Percentiles rank a stretch among this genome's conserved stretches.
Conservation (phyloP, 2,329 filamentous ascomycete genomes). For the Lachnellula cervina region DNA sequence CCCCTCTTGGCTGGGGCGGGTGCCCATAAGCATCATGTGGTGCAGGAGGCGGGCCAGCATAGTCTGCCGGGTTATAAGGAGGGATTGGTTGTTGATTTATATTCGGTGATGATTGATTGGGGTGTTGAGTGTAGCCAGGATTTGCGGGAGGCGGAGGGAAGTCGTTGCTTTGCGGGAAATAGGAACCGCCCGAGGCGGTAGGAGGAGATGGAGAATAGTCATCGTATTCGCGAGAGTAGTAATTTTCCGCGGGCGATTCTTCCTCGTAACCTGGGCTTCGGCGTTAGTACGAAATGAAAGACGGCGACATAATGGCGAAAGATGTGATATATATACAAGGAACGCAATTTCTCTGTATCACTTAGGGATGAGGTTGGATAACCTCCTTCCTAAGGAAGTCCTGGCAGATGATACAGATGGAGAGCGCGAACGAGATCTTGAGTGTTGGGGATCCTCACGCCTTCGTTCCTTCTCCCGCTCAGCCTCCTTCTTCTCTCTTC, state of each 20-base stretch:
- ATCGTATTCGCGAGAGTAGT: conserved; percentile 28
- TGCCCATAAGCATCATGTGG: conserved; percentile 22
- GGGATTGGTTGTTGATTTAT: conserved; percentile 23
- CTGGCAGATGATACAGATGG: conserved; percentile 29
- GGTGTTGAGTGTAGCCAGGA: conserved; percentile 20
- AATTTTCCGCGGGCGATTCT: conserved; percentile 28
- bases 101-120: conserved; percentile 23
- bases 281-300: conserved; percentile 15
- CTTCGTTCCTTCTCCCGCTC: conserved; percentile 31
- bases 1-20: conserved; percentile 19
- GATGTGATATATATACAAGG: conserved; percentile 11
- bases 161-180: conserved; percentile 24
- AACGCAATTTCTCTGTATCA: conserved; percentile 14
- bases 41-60: conserved; percentile 18
- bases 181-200: conserved; percentile 31
- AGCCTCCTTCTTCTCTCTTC: conserved; percentile 37
- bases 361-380: conserved; percentile 30
- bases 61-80: conserved; percentile 31
- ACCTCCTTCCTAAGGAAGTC: conserved; percentile 25
- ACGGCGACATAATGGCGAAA: conserved; percentile 16
- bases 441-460: conserved; percentile 32
- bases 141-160: conserved; percentile 22
- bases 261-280: conserved; percentile 30
- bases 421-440: conserved; percentile 28
- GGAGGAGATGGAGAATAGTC: conserved; percentile 32